Percentiles rank a stretch among this genome's conserved stretches.
Conservation (phyloP, 805 yeast species). For the Metschnikowia cubensis region DNA sequence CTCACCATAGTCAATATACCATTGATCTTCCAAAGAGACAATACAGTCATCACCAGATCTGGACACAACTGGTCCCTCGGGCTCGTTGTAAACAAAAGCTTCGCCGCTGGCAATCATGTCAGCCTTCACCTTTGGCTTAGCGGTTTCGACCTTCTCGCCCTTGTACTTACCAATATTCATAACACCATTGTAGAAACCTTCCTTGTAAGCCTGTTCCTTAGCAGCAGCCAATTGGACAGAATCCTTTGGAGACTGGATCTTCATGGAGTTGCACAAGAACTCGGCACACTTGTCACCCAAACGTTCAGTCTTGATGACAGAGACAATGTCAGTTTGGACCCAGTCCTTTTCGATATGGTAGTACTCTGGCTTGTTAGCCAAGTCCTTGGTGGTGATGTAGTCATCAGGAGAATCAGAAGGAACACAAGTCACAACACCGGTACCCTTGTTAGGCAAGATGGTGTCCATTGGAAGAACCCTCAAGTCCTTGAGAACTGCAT, state of each 20-base stretch:
- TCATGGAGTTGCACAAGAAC: constrained; percentile 74
- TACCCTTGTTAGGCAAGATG: constrained; percentile 90
- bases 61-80: constrained; percentile 84
- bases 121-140: constrained; percentile 80
- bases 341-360: constrained; percentile 82
- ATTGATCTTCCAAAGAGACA: constrained; percentile 96
- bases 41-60: constrained; percentile 97
- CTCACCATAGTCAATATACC: constrained; percentile 98
- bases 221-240: constrained; percentile 82
- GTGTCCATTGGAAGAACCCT: constrained; percentile 97
- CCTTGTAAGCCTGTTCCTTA: constrained; percentile 92
- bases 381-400: constrained; percentile 78
- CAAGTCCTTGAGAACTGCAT: constrained; percentile 63
- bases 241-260: constrained; percentile 95
- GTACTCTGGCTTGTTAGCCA: constrained; percentile 85
- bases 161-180: constrained; percentile 76
- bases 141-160: constrained; percentile 87
- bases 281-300: constrained; percentile 91
- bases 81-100: constrained; percentile 91
- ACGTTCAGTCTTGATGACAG: constrained; percentile 74
- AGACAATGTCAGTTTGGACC: constrained; percentile 70
- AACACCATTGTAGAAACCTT: constrained; percentile 89
- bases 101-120: constrained; percentile 73
- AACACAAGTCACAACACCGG: constrained; percentile 98
- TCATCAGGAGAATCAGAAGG: constrained; percentile 99